Evolutionary conservation across 495 filamentous ascomycete species (phyloP), one percentile per base, ranked within the genome.

Genomic region (Annulohypoxylon stygium): DNA sequence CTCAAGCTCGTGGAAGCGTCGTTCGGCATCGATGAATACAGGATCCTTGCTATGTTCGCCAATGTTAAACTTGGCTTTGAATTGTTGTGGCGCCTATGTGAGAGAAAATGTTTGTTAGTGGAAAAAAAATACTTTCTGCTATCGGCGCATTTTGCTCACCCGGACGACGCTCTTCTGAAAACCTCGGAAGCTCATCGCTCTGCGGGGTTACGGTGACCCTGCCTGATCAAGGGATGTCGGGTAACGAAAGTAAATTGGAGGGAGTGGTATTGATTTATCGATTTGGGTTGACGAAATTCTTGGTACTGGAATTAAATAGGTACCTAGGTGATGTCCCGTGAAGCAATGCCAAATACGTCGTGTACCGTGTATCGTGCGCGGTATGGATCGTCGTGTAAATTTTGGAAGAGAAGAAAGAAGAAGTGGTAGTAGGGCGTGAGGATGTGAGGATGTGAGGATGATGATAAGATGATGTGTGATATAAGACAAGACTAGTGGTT

Each of bases 1-100:
- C 83, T 99, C 96, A 66, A 99, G 88, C 82, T 99, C 97, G 62
- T 93, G 84, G 77, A 99, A 99, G 26, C 97, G 89, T 68, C 95
- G 88, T 79, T 99, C 96, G 65, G 96, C 93, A 83, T 99, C 96
- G 67, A 90, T 90, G 79, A 97, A 99, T 75, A 99, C 91, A 12
- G 93, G 83, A 85, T 99, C 96, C 80, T 97, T 97, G 67, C 94
- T 93, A 75, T 94, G 86, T 73, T 98, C 97, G 76, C 95, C 92
- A 83, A 98, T 87, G 79, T 97, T 98, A 85, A 99, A 98, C 73
- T 90, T 93, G 69, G 90, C 86, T 78, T 93, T 97, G 85, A 99
- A 86, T 69, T 90, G 89, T 87, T 99, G 96, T 62, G 96, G 96
- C 74, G 95, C 93, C 93, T 94, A 65, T 33, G 73, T 10, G 48